Evolutionary conservation across 73 alveolate species (phyloP).

Genomic region (Tetrahymena borealis): DNA sequence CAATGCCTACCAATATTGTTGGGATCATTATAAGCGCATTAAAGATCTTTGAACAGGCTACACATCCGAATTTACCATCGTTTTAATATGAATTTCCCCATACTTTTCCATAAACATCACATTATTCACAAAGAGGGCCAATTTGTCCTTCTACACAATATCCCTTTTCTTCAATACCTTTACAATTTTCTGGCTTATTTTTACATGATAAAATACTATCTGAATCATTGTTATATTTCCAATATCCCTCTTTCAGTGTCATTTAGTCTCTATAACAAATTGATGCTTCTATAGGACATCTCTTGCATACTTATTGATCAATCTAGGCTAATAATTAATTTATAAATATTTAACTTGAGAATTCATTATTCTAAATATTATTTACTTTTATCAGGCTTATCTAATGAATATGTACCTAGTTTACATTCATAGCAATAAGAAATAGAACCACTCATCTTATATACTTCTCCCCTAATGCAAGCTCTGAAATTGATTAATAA

Average conservation of each 20-base stretch:
- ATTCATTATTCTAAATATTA: neutral
- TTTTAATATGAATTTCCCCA: neutral
- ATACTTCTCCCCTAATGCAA: neutral
- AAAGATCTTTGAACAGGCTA: neutral
- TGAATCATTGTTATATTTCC: conserved; percentile 9
- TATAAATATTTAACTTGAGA: neutral
- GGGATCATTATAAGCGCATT: neutral
- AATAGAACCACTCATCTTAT: neutral
- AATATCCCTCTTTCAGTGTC: conserved; percentile 11
- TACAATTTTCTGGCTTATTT: conserved; percentile 5
- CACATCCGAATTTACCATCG: conserved; percentile 7
- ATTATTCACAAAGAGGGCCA: conserved; percentile 34
- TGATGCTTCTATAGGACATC: neutral
- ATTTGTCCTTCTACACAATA: conserved; percentile 18
- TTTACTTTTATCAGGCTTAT: neutral
- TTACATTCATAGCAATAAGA: neutral
- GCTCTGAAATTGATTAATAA: neutral
- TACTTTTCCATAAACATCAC: conserved; percentile 5
- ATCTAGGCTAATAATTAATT: neutral
- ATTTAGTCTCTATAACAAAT: neutral
- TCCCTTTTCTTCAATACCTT: neutral
- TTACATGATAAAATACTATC: conserved; percentile 2
- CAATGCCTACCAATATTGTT: neutral
- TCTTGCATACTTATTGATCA: neutral
- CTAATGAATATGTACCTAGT: neutral